Evolutionary conservation across 2,329 filamentous ascomycete genomes (phyloP), one percentile per base, ranked within the genome.

Genomic region (Aspergillus sp.): DNA sequence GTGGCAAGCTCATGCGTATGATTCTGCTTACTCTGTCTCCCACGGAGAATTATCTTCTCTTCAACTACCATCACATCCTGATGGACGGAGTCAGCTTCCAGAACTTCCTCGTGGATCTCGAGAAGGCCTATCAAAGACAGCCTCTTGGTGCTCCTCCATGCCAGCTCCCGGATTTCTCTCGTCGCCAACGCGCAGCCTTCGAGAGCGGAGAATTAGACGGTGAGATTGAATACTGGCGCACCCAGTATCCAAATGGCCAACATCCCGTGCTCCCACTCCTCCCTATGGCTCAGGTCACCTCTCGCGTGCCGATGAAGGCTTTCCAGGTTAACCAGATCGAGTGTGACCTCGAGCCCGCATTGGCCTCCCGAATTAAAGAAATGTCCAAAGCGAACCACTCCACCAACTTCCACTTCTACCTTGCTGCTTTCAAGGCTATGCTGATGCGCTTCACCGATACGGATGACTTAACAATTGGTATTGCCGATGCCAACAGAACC

Each of bases 331-430:
- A 38, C 36, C 12, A 27, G n/a, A 11, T 5, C 27, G 19, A 38
- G 12, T 11, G 28, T 11, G 13, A 8, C 5, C 19, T 48, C 7
- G 33, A 33, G 6, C n/a, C 36, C 6, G 33, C 8, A 2, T 11
- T 42, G 11, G 33, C 10, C 7, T 30, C 19, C 2, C 33, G 33
- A 8, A 37, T 47, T 35, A 27, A 29, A 5, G 7, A 30, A 10
- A 5, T n/a, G 11, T 36, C 27, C 19, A n/a, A 32, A 6, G n/a
- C 27, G 3, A 12, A 35, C 33, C 56, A 60, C 35, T 52, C 59
- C 1, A 73, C 69, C 0, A 49, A 62, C 0, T 78, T 77, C 48
- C 73, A 78, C 39, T 65, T 77, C 46, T 69, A 71, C 47, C 57
- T 79, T 3, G 64, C 73, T 0, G 58, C 60, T 0, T 65, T 73